These are phyloP conservation scores for Nothopassalora personata DNA, from an alignment of 2,329 filamentous ascomycete species.

Conservation along the genomic window DNA sequence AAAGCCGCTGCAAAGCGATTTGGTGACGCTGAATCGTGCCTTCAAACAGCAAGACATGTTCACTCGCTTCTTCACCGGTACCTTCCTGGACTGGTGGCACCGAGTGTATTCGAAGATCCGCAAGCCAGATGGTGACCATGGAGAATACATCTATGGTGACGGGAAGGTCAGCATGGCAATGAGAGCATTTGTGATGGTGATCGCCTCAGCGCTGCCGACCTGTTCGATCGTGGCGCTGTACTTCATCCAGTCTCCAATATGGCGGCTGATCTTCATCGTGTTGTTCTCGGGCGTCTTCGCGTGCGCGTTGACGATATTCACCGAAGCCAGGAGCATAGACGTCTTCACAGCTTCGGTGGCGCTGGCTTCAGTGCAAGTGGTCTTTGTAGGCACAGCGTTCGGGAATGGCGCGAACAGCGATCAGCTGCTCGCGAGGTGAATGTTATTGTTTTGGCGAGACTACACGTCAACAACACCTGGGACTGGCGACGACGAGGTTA, in stretches of 20 bases:
- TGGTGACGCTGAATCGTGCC: constrained; percentile 16
- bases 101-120: constrained; percentile 8
- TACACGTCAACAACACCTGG: no score
- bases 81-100: constrained; percentile 12
- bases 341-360: constrained; percentile 24
- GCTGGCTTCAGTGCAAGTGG: constrained; percentile 25
- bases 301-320: constrained; percentile 20
- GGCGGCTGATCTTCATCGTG: constrained; percentile 21
- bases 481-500: no score
- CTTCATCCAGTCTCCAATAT: constrained; percentile 16
- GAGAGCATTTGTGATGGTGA: constrained; percentile 14
- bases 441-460: neutral
- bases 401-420: constrained; percentile 7
- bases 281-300: constrained; percentile 22
- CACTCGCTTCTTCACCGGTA: constrained; percentile 15
- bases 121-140: constrained; percentile 8
- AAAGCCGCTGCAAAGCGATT: constrained; percentile 14
- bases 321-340: constrained; percentile 22
- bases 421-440: neutral
- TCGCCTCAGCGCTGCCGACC: constrained; percentile 22
- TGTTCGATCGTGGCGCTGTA: constrained; percentile 24
- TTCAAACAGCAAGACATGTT: constrained; percentile 17
- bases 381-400: constrained; percentile 24
- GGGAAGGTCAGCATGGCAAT: constrained; percentile 14
- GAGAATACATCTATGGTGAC: constrained; percentile 15